A percentile compares a stretch with the other conserved stretches of the same genome.
These are phyloP conservation scores for Vigna hirtella DNA, from an alignment of 306 rosid genomes.

Conservation along the genomic window DNA sequence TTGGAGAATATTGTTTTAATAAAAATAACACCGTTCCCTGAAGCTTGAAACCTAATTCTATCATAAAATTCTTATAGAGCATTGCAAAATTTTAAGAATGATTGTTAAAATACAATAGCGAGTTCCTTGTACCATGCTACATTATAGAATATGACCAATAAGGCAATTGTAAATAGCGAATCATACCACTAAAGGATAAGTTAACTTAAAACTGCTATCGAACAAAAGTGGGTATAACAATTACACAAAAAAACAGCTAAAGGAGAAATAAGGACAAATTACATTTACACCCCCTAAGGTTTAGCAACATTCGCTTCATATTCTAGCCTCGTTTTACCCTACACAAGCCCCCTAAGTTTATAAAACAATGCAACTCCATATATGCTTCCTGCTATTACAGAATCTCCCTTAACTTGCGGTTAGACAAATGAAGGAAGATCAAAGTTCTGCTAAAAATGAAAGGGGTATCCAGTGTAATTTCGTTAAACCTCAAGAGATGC, in stretches of 20 bases:
- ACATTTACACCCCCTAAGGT: neutral
- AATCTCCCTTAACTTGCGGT: neutral
- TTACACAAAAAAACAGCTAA: conserved; percentile 19
- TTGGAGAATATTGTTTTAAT: neutral
- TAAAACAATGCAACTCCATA: neutral
- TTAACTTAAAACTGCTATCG: conserved; percentile 29
- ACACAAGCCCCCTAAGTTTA: neutral
- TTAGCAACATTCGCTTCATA: neutral
- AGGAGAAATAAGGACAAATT: conserved; percentile 4
- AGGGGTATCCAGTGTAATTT: neutral
- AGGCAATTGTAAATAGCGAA: conserved; percentile 1
- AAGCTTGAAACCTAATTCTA: conserved; percentile 10
- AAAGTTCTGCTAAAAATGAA: neutral
- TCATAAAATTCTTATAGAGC: conserved; percentile 19
- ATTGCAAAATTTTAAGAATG: conserved; percentile 21
- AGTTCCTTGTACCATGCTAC: neutral
- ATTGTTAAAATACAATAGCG: neutral
- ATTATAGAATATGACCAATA: neutral
- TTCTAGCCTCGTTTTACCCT: neutral
- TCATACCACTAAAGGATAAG: conserved; percentile 9
- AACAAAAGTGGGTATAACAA: neutral
- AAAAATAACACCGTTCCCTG: conserved; percentile 18
- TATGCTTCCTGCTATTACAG: neutral
- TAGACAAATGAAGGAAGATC: neutral
- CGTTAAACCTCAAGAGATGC: neutral